Conservation (phyloP, 202 grass and related monocot species). For the Hordeum pubiflorum region DNA sequence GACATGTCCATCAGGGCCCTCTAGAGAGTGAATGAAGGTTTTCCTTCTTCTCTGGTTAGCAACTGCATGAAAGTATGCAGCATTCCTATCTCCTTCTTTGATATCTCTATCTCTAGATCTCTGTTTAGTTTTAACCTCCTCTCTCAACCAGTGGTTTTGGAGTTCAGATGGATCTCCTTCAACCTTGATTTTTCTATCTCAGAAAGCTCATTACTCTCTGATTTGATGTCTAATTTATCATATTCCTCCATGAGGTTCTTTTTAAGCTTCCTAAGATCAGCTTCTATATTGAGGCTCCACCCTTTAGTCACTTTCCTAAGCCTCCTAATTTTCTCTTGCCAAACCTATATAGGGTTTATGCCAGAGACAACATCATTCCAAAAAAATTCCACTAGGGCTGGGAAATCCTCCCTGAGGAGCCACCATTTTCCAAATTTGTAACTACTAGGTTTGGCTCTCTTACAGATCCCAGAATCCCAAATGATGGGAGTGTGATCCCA, state of each 20-base stretch:
- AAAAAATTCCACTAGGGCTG: no score
- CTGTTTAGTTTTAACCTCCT: background rate
- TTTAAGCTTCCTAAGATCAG: background rate
- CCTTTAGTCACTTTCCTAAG: no score
- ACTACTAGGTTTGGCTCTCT: no score
- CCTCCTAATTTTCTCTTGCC: no score
- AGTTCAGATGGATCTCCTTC: background rate
- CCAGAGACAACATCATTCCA: no score
- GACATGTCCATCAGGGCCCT: background rate
- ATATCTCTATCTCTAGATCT: background rate
- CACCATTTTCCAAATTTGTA: no score
- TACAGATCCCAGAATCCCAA: no score
- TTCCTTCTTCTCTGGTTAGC: background rate
- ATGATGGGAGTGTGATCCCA: no score
- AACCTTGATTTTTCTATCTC: fast-evolving
- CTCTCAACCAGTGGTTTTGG: background rate
- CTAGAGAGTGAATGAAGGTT: background rate
- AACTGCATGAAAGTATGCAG: background rate
- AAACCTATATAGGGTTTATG: no score
- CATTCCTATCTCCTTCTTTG: background rate
- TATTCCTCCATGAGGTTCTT: background rate
- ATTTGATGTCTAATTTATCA: background rate
- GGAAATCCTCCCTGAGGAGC: no score
- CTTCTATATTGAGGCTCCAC: background rate
- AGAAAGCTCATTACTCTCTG: background rate